Evolutionary conservation across 2,329 filamentous ascomycete genomes (phyloP), one percentile per base, ranked within the genome.

Genomic region (Aspergillus sp.): DNA sequence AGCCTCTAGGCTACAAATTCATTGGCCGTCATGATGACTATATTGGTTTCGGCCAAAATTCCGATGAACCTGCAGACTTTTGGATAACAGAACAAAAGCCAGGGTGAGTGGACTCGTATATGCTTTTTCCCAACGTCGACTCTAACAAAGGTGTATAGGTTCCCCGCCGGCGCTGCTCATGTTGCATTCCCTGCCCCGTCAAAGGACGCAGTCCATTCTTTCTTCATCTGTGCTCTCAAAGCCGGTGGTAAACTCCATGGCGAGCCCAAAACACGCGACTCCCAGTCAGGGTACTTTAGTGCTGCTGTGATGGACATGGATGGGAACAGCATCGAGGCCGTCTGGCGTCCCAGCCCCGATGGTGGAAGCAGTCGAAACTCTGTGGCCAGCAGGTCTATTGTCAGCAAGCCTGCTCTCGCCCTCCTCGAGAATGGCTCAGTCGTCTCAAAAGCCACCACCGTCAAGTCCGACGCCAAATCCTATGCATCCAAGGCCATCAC

Each of bases 291-390:
- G 77, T 81, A 86, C 80, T 83, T 88, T 77, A 88, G 86, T 64
- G 86, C 87, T 52, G 85, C 85, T 7, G 80, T 92, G 46, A 84
- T 87, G 63, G 92, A 96, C 76, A 84, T 91, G 58, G 92, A 96
- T 79, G 91, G 91, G 54, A 96, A 96, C 79, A 90, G 85, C 68
- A 88, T 96, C 73, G 91, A 95, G 72, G 90, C 91, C 31, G 86
- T 93, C 54, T 90, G 87, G 74, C 81, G 82, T 9, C 74, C 78
- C 8, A 70, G 68, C 8, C 72, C 76, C 6, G 70, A 68, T 54
- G 54, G 31, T 50, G 68, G 66, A 22, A 61, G 38, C 23, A 61
- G 54, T 51, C 50, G 31, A 51, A 56, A 43, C 56, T 68, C 73
- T 0, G 69, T 70, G 17, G 63, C 67, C 30, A 74, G 68, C 17